Evolutionary conservation across 768 basidiomycete genomes (phyloP).

Genomic region (Boletus speciosus): DNA sequence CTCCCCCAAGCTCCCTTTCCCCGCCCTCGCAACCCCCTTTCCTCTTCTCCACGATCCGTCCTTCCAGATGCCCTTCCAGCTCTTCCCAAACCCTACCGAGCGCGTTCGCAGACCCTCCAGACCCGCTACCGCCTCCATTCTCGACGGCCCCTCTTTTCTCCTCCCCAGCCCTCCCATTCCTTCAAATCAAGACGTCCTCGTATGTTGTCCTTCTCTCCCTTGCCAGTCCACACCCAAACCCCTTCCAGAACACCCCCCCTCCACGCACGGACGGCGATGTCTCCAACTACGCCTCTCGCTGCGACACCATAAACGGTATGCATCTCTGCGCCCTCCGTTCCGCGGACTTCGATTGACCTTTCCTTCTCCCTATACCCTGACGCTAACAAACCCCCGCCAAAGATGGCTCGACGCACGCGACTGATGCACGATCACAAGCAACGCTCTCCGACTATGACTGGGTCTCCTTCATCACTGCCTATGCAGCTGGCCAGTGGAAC

Average conservation of each 20-base stretch:
- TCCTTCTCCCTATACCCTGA: conserved; percentile 20
- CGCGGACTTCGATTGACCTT: conserved; percentile 2
- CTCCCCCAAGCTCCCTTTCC: conserved; percentile 8
- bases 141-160: conserved; percentile 41
- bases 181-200: conserved; percentile 8
- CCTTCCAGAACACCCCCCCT: conserved; percentile 3
- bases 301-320: conserved; percentile 24
- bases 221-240: not conserved
- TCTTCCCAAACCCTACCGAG: conserved; percentile 28
- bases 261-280: conserved; percentile 6
- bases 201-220: not conserved
- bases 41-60: conserved; percentile 22
- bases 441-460: conserved; percentile 52
- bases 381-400: not conserved
- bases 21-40: conserved; percentile 22
- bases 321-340: not conserved
- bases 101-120: conserved; percentile 31
- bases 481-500: conserved; percentile 77
- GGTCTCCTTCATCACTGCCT: conserved; percentile 73
- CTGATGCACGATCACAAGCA: conserved; percentile 18
- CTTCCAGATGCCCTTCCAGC: conserved; percentile 34
- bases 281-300: conserved; percentile 10
- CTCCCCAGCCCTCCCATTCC: conserved; percentile 35
- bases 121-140: conserved; percentile 43
- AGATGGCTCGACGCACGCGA: conserved; percentile 11